Conservation (phyloP, 768 basidiomycete species). For the Tulasnella sp. region DNA sequence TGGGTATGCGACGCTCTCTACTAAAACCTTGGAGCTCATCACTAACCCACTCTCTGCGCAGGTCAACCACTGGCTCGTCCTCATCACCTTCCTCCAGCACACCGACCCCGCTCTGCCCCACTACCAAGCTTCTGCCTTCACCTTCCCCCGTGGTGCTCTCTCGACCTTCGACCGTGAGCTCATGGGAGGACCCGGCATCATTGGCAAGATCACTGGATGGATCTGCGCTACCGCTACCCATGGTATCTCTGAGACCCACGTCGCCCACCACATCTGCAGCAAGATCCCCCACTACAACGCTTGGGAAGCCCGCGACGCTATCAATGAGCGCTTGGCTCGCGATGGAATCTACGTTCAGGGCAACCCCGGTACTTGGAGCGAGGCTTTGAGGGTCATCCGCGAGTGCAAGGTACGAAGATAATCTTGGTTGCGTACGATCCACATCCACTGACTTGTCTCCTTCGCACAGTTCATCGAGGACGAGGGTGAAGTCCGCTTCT, state of each 20-base stretch:
- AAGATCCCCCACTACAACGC: conserved; percentile 96
- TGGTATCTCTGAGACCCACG: conserved; percentile 91
- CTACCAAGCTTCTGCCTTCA: conserved; percentile 83
- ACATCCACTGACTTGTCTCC: neutral
- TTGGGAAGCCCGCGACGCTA: conserved; percentile 85
- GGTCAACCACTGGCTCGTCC: conserved; percentile 91
- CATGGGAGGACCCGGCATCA: conserved; percentile 48
- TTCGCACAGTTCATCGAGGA: conserved; percentile 76
- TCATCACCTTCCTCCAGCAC: conserved; percentile 98
- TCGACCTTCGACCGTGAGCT: conserved; percentile 81
- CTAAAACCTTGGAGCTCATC: neutral
- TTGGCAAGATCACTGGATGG: conserved; percentile 72
- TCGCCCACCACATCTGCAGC: conserved; percentile 84
- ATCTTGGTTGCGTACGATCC: neutral
- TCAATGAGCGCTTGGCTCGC: conserved; percentile 66
- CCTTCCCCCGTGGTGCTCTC: conserved; percentile 88
- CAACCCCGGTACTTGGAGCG: conserved; percentile 68
- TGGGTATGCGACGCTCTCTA: conserved; percentile 44
- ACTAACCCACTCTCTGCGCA: conserved; percentile 25
- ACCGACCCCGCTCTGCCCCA: conserved; percentile 93
- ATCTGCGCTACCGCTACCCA: conserved; percentile 79
- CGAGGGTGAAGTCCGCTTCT: conserved; percentile 83
- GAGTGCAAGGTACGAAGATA: conserved; percentile 56
- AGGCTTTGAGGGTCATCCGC: conserved; percentile 66
- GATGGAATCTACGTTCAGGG: conserved; percentile 59